Evolutionary conservation across 1,284 basidiomycete species (phyloP), one percentile per base, ranked within the genome.

Genomic region (Trichosporon sp.): DNA sequence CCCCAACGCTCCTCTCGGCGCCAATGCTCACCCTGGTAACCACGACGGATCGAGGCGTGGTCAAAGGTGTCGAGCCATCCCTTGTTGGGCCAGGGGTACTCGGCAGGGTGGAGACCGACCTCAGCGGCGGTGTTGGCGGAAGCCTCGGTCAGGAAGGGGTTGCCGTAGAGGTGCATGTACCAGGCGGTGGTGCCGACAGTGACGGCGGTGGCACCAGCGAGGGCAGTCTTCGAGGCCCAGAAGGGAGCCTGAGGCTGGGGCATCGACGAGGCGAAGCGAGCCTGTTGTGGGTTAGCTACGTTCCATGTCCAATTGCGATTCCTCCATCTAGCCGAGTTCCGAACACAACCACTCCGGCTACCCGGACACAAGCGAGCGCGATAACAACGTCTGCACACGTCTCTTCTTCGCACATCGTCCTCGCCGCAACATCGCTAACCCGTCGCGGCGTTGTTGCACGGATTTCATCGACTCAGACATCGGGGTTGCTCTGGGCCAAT

Each of bases 121-220:
- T 99, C 97, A 67, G 91, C 92, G 69, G 91, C 91, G 74, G 91
- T 91, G 85, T 92, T 94, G 71, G 95, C 95, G 81, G 93, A 91
- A 12, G 91, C 94, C 85, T 95, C 90, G 75, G 91, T 90, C 77
- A 96, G 80, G 86, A 96, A 92, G 66, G 93, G 93, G 72, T 94
- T 87, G 76, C 96, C 97, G 84, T 94, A 98, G 70, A 96, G 89
- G 84, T 96, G 92, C 79, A 92, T 91, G 88, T 99, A 99, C 94
- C 93, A 96, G 70, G 93, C 94, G 83, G 96, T 88, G 56, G 95
- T 92, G 73, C 96, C 95, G 75, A 88, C 92, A 66, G 95, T 90
- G 81, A 92, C 86, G 74, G 91, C 87, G 64, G 94, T 91, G 74
- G 91, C 90, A 71, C 91, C 90, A 73, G 89, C 88, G 72, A 96